A percentile compares a stretch with the other conserved stretches of the same genome.
Conservation (phyloP, 78 protist genomes). For the Pelomyxa schiedti region DNA sequence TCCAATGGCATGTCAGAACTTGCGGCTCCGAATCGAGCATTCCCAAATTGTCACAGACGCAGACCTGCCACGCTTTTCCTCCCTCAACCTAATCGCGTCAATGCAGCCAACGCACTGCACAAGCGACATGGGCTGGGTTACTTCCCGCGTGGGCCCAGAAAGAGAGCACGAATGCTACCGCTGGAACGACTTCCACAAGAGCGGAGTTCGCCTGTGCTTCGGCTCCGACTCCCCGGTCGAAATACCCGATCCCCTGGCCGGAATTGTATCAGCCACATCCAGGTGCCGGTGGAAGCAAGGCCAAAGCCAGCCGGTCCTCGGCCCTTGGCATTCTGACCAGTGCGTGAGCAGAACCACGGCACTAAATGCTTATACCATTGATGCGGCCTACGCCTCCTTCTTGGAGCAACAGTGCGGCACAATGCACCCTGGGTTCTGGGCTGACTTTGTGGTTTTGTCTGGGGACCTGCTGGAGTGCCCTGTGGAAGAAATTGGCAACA, state of each 20-base stretch:
- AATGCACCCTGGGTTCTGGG: not conserved
- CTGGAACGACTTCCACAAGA: not conserved
- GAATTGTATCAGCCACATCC: not conserved
- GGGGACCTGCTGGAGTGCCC: not conserved
- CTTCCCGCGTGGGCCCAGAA: not conserved
- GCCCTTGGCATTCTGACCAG: not conserved
- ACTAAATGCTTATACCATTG: not conserved
- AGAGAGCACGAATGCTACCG: not conserved
- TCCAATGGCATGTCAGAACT: too few relatives aligned
- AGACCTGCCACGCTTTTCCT: not conserved
- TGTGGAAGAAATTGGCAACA: not conserved
- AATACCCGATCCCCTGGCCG: not conserved
- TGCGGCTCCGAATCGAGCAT: not conserved
- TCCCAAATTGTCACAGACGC: not conserved
- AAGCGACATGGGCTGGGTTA: not conserved
- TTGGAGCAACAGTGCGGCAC: not conserved
- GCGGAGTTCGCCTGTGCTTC: not conserved
- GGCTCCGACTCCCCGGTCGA: not conserved
- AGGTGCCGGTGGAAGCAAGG: not conserved
- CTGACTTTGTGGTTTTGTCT: not conserved
- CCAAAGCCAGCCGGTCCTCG: too few relatives aligned
- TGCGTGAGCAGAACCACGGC: not conserved
- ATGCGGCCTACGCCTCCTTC: not conserved
- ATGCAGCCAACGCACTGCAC: slow-evolving; percentile 1
- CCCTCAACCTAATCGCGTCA: not conserved